phyloP scores from a whole-genome alignment of 495 filamentous ascomycete genomes.

The Hypomontagnella submonticulosa region DNA sequence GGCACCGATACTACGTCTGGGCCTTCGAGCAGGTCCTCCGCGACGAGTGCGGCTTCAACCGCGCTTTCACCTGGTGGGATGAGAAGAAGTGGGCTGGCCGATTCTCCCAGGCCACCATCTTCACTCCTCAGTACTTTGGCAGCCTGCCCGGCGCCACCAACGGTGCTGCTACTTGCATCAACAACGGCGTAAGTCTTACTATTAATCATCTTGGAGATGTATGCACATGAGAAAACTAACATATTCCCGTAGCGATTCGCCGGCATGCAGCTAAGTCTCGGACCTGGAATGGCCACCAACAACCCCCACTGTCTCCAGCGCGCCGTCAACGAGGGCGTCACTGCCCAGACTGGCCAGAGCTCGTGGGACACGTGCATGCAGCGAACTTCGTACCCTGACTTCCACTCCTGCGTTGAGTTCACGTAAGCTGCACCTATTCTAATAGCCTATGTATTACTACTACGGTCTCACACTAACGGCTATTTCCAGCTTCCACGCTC shows the following conservation, averaged over 20 bases:
- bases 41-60: constrained; percentile 73
- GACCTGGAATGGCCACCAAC: constrained; percentile 46
- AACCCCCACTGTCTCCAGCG: constrained; percentile 51
- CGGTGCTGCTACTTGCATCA: constrained; percentile 48
- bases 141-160: constrained; percentile 44
- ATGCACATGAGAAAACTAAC: constrained; percentile 42
- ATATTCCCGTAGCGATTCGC: constrained; percentile 37
- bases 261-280: constrained; percentile 49
- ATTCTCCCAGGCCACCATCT: constrained; percentile 49
- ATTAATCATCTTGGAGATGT: not conserved
- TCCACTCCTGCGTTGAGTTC: constrained; percentile 50
- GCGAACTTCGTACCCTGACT: constrained; percentile 47
- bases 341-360: constrained; percentile 40
- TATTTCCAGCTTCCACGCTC: constrained; percentile 39
- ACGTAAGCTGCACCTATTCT: constrained; percentile 36
- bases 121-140: constrained; percentile 48
- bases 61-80: constrained; percentile 55
- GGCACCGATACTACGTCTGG: constrained; percentile 73
- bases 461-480: not conserved
- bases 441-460: not conserved
- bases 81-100: constrained; percentile 55
- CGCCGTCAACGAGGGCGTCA: constrained; percentile 48
- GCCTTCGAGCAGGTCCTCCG: constrained; percentile 69
- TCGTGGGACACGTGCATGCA: constrained; percentile 45
- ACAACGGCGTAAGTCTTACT: constrained; percentile 51